Base-by-base conservation (phyloP, 257 asterid genomes). In the Coffea canephora region DNA sequence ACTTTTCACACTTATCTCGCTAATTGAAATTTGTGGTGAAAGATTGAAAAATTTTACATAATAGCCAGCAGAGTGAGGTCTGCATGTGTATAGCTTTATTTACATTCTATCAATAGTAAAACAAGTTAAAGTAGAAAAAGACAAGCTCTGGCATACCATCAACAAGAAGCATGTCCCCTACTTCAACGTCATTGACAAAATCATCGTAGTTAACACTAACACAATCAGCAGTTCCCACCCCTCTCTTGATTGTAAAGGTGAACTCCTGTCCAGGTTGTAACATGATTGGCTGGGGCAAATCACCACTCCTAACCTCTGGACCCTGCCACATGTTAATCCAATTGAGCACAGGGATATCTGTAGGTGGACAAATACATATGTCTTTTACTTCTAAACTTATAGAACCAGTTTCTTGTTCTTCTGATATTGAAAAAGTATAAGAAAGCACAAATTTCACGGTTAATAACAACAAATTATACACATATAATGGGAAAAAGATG, bases 251-350 rank as follows among this genome's bases (percentile, higher is more conserved):
- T 76, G 99, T 96, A 88, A 96, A 94, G 75, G 98, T 94, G 83
- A 94, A 96, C 80, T 94, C 99, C 84, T 96, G 97, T 77, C 98
- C 99, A 75, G 92, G 69, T 73, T 70, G 75, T 86, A 96, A 84
- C 31, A 39, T 89, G 84, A 92, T 88, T 48, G 99, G 99, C 81
- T 96, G 98, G 68, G 99, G 98, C 85, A 96, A 94, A 83, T 96
- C 99, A 21, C 99, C 99, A 80, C 98, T 94, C 82, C 99, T 91
- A 81, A 96, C 99, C 91, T 96, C 98, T 79, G 99, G 99, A 79
- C 99, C 99, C 98, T 96, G 96, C 80, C 85, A 88, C 72, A 76
- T 82, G 65, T 39, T 84, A 75, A 77, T 68, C 74, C 65, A 80
- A 23, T 48, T 70, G n/a, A 81, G 61, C 73, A 76, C 41, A 76